phyloP scores from a whole-genome alignment of 116 monocot species.

The Iris pallida region DNA sequence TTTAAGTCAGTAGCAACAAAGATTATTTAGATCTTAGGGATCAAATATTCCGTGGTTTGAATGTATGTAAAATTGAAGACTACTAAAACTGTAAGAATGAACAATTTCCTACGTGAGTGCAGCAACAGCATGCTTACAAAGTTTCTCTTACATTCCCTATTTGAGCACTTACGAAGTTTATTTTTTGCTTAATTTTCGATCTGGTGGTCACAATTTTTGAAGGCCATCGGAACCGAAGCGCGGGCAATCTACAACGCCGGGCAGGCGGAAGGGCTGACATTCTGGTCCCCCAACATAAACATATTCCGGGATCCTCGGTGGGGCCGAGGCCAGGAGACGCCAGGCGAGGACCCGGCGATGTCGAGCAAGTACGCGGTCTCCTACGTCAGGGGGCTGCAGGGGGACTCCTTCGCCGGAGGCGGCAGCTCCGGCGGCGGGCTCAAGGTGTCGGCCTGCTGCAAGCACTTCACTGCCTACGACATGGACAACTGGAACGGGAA shows the following conservation, averaged over 20 bases:
- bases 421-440: slow-evolving; percentile 12
- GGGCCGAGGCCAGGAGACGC: slow-evolving; percentile 96
- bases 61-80: too few species aligned
- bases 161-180: not conserved
- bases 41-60: slow-evolving; percentile 32
- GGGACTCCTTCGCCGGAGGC: slow-evolving; percentile 46
- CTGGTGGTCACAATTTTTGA: not conserved
- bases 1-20: too few species aligned
- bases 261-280: slow-evolving; percentile 73
- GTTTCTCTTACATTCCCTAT: not conserved
- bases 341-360: slow-evolving; percentile 75
- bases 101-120: not conserved
- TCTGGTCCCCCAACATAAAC: slow-evolving; percentile 92
- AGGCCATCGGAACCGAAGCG: slow-evolving; percentile 77
- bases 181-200: not conserved
- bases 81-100: slow-evolving; percentile 64
- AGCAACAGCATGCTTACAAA: not conserved
- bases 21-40: too few species aligned
- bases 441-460: slow-evolving; percentile 82
- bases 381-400: slow-evolving; percentile 82
- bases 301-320: slow-evolving; percentile 89
- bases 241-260: slow-evolving; percentile 79
- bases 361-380: slow-evolving; percentile 58
- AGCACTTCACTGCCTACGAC: slow-evolving; percentile 92
- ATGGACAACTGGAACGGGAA: slow-evolving; percentile 68